A percentile compares a stretch with the other conserved stretches of the same genome.
These are phyloP conservation scores for Dryas drummondii DNA, from an alignment of 306 rosid genomes.

Conservation along the genomic window DNA sequence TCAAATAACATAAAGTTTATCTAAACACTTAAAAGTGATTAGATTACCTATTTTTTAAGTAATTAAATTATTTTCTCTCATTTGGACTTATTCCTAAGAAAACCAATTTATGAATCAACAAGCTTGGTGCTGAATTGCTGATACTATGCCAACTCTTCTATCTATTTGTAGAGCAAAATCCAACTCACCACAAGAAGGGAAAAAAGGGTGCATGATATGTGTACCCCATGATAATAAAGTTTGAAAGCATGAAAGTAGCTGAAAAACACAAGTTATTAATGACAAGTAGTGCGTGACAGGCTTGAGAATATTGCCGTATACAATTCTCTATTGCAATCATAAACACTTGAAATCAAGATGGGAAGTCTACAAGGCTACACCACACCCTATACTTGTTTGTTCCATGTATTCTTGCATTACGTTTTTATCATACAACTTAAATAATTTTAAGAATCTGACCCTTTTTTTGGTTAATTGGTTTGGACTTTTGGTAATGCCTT, in stretches of 20 bases:
- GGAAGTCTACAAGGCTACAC: background rate
- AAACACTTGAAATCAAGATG: slow-evolving; percentile 1
- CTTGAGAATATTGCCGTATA: background rate
- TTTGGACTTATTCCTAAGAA: too few species aligned
- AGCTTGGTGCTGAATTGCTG: too few species aligned
- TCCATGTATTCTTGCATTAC: background rate
- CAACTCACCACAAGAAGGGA: too few species aligned
- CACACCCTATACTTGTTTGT: too few species aligned
- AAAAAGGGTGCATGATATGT: background rate
- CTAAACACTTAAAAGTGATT: too few species aligned
- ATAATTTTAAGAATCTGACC: background rate
- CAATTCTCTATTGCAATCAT: slow-evolving; percentile 9
- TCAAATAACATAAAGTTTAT: too few species aligned
- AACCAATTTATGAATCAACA: too few species aligned
- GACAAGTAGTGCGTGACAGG: background rate
- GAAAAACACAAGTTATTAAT: background rate
- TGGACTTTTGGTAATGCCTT: background rate
- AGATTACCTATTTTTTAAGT: too few species aligned
- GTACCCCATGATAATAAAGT: background rate
- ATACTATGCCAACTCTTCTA: too few species aligned
- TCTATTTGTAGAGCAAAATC: too few species aligned
- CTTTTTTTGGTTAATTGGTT: background rate
- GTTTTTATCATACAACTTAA: background rate
- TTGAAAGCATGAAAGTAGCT: slow-evolving; percentile 7
- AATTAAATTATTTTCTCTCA: too few species aligned